phyloP scores from a whole-genome alignment of 2,329 filamentous ascomycete genomes.

The Colletotrichum theobromicola region DNA sequence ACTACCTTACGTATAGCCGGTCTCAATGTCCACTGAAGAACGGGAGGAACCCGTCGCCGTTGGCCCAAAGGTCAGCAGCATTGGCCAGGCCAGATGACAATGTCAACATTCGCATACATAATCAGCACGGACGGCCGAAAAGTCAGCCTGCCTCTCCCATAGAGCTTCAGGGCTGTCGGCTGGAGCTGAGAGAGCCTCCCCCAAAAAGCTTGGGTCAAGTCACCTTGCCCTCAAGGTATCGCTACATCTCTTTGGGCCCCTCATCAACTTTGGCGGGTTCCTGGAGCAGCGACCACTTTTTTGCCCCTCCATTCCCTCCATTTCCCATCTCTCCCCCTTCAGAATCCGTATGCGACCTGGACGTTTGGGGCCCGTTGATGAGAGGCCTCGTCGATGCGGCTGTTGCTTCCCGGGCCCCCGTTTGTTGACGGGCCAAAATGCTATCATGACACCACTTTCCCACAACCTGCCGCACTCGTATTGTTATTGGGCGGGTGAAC shows the following conservation, averaged over 20 bases:
- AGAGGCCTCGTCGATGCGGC: background rate
- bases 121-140: background rate
- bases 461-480: background rate
- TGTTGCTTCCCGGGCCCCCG: conserved; percentile 7
- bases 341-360: background rate
- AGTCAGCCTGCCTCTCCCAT: background rate
- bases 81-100: background rate
- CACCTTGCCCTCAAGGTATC: background rate
- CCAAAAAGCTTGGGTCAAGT: conserved; percentile 9
- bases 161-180: background rate
- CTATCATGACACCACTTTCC: conserved; percentile 18
- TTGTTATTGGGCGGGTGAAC: background rate
- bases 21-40: conserved; percentile 1
- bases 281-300: conserved; percentile 8
- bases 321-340: background rate
- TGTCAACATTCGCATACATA: background rate
- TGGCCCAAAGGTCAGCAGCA: conserved; percentile 12
- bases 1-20: too few relatives aligned
- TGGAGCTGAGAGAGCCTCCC: background rate
- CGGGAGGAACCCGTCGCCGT: background rate
- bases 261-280: conserved; percentile 10
- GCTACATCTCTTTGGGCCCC: background rate
- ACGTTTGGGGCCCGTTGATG: background rate
- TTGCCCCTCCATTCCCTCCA: conserved; percentile 10
- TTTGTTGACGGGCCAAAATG: background rate